Conservation (phyloP, 495 filamentous ascomycete genomes). For the Lepraria neglecta region DNA sequence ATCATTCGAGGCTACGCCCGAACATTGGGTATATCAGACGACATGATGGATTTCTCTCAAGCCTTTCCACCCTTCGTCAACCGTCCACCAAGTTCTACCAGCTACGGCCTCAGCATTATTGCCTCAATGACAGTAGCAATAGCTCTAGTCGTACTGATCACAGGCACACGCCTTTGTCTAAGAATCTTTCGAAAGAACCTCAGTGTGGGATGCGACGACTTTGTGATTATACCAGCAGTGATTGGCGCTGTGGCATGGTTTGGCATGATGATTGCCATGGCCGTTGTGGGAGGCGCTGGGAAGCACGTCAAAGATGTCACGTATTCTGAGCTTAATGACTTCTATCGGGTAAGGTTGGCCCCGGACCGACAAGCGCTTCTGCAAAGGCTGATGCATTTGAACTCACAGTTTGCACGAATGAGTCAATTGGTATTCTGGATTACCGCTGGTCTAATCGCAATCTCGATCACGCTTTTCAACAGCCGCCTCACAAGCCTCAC, state of each 20-base stretch:
- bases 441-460: not conserved
- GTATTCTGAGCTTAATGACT: not conserved
- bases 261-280: conserved; percentile 2
- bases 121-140: not conserved
- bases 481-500: not conserved
- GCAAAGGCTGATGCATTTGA: not conserved
- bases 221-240: conserved; percentile 8
- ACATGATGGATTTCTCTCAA: not conserved
- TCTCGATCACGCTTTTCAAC: conserved; percentile 6
- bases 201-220: not conserved
- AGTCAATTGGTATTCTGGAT: not conserved
- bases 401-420: not conserved
- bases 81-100: not conserved
- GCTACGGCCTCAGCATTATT: not conserved
- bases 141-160: not conserved
- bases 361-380: not conserved
- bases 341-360: not conserved
- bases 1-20: conserved; percentile 11
- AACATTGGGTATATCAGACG: not conserved
- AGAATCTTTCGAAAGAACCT: not conserved
- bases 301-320: not conserved
- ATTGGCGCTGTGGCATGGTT: conserved; percentile 7
- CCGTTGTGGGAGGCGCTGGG: not conserved
- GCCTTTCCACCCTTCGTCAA: not conserved
- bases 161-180: not conserved